phyloP scores from a whole-genome alignment of 169 alveolate species.

The Eimeria necatrix region DNA sequence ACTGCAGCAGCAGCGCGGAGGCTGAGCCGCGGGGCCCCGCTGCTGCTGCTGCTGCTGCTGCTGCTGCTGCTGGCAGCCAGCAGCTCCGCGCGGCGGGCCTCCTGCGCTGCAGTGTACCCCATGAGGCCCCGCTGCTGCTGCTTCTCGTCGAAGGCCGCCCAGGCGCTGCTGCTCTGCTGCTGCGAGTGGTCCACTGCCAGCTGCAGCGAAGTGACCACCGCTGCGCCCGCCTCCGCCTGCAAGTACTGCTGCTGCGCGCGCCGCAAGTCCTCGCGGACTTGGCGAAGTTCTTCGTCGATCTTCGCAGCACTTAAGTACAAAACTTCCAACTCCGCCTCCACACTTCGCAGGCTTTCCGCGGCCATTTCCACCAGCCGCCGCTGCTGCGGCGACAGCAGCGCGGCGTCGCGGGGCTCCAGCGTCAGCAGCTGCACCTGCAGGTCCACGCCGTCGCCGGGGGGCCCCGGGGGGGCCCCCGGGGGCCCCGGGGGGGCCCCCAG shows the following conservation, averaged over 20 bases:
- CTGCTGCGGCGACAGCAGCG: not conserved
- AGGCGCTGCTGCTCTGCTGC: not conserved
- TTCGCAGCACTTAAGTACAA: not conserved
- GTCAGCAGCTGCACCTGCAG: not conserved
- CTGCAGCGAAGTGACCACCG: not conserved
- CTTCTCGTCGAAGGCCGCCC: not conserved
- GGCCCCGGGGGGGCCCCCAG: too few species aligned
- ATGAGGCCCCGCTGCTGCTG: not conserved
- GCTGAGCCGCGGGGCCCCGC: not conserved
- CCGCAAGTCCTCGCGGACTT: not conserved
- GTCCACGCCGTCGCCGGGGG: not conserved
- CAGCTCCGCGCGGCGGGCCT: not conserved
- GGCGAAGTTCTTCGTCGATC: not conserved
- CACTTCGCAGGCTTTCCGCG: not conserved
- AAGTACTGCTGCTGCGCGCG: not conserved
- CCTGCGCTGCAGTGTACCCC: constrained; percentile 10
- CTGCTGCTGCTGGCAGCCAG: not conserved
- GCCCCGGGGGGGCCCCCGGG: too few species aligned
- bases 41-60: not conserved
- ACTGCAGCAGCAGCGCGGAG: constrained; percentile 41
- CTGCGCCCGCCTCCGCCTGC: not conserved
- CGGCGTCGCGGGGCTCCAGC: not conserved
- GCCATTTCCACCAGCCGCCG: constrained; percentile 30
- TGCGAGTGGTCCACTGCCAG: not conserved
- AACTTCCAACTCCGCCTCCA: constrained; percentile 36